Conservation (phyloP, 257 asterid species). For the Plantago major region DNA sequence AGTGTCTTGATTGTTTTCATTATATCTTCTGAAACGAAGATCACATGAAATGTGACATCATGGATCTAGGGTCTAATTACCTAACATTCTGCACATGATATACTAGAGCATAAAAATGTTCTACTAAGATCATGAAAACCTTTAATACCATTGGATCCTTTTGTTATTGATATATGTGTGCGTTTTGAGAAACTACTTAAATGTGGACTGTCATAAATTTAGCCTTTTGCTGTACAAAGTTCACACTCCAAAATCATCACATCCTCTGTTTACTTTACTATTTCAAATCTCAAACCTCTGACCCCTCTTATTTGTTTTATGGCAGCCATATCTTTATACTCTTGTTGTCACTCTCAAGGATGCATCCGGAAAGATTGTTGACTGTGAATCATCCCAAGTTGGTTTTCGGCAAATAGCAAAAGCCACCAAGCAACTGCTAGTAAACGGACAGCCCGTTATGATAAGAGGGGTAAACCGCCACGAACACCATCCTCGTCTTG, state of each 20-base stretch:
- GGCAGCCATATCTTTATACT: slow-evolving; percentile 92
- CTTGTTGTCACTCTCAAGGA: slow-evolving; percentile 89
- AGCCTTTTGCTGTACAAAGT: too few relatives aligned
- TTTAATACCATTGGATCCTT: too few relatives aligned
- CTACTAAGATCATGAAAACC: too few relatives aligned
- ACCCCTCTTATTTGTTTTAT: slow-evolving; percentile 23
- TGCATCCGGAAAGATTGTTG: slow-evolving; percentile 63
- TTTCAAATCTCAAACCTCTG: slow-evolving; percentile 21
- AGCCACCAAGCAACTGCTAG: slow-evolving; percentile 89
- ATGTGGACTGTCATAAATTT: too few relatives aligned
- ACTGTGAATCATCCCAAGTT: slow-evolving; percentile 93
- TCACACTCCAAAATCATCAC: background rate
- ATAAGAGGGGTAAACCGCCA: slow-evolving; percentile 97
- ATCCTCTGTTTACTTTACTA: background rate
- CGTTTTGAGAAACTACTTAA: too few relatives aligned
- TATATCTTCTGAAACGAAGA: too few relatives aligned
- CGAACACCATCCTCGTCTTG: slow-evolving; percentile 96
- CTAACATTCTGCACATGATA: too few relatives aligned
- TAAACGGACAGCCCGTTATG: slow-evolving; percentile 86
- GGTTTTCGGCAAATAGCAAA: slow-evolving; percentile 75
- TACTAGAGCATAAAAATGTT: too few relatives aligned
- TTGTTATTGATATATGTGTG: too few relatives aligned
- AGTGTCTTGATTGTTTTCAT: too few relatives aligned
- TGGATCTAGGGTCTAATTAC: too few relatives aligned
- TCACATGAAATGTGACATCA: too few relatives aligned